phyloP scores from a whole-genome alignment of 78 protist genomes.

The Polysphondylium violaceum region DNA sequence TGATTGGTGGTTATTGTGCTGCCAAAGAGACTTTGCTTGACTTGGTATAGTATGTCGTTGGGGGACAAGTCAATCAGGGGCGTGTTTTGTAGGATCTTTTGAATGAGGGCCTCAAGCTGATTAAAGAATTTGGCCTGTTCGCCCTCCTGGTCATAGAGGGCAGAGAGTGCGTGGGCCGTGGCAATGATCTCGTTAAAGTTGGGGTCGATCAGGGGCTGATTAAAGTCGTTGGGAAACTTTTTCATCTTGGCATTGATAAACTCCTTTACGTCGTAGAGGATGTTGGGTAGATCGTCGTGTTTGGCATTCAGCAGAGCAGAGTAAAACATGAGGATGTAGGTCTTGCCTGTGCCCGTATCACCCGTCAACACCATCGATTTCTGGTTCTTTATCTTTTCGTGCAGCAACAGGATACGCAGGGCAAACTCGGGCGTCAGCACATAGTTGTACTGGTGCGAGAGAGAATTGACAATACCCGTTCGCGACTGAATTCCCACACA shows the following conservation, averaged over 20 bases:
- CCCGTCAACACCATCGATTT: conserved; percentile 55
- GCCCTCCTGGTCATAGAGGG: too few species aligned
- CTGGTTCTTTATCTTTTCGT: conserved; percentile 52
- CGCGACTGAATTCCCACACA: conserved; percentile 3
- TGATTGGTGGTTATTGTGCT: background rate
- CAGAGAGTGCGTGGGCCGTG: too few species aligned
- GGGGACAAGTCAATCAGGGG: too few species aligned
- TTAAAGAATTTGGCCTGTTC: too few species aligned
- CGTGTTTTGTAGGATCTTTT: too few species aligned
- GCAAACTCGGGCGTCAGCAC: conserved; percentile 65
- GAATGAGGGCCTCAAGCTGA: too few species aligned
- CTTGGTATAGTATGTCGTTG: background rate
- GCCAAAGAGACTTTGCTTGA: background rate
- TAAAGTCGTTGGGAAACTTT: background rate
- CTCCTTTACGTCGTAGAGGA: conserved; percentile 1
- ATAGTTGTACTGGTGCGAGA: conserved; percentile 32
- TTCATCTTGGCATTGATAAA: background rate
- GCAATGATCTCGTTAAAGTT: too few species aligned
- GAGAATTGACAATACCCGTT: background rate
- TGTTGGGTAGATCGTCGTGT: conserved; percentile 15
- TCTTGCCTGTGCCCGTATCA: conserved; percentile 81
- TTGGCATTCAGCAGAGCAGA: conserved; percentile 32
- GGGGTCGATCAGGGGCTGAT: background rate
- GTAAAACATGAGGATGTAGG: conserved; percentile 40
- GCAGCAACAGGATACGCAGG: conserved; percentile 19